Conservation (phyloP, 2,329 filamentous ascomycete species). For the Blastomyces emzantsi region DNA sequence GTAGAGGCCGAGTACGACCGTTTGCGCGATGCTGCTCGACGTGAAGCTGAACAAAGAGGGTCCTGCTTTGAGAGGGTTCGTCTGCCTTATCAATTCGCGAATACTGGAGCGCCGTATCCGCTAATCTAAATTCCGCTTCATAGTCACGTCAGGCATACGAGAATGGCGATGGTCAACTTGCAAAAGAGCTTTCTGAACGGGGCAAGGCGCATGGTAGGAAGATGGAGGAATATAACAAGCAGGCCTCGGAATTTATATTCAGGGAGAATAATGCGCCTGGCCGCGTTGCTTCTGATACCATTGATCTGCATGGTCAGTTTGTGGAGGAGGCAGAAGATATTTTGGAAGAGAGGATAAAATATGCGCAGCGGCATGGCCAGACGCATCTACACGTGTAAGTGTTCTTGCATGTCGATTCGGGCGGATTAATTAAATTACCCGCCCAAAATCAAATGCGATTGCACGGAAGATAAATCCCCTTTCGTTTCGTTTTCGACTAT, state of each 20-base stretch:
- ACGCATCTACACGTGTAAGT: conserved; percentile 71
- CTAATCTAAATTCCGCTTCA: background rate
- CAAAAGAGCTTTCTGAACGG: conserved; percentile 74
- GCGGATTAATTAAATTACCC: background rate
- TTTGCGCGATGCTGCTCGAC: conserved; percentile 70
- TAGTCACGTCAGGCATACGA: conserved; percentile 71
- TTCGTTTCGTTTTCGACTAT: background rate
- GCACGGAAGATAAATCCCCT: background rate
- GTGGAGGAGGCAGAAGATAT: conserved; percentile 93
- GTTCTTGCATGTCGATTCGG: background rate
- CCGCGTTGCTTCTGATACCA: conserved; percentile 67
- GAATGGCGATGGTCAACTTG: conserved; percentile 69
- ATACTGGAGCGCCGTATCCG: background rate
- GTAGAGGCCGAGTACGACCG: conserved; percentile 86
- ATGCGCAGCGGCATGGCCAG: conserved; percentile 64
- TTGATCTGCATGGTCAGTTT: conserved; percentile 90
- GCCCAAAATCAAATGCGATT: background rate
- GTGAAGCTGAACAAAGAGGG: conserved; percentile 69
- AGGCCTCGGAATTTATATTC: conserved; percentile 91
- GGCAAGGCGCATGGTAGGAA: conserved; percentile 73
- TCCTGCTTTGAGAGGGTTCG: conserved; percentile 65
- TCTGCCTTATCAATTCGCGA: background rate
- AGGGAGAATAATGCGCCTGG: conserved; percentile 80
- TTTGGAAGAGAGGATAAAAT: conserved; percentile 72
- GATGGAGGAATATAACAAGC: conserved; percentile 82